phyloP scores from a whole-genome alignment of 768 basidiomycete genomes.

The Atractiella rhizophila region DNA sequence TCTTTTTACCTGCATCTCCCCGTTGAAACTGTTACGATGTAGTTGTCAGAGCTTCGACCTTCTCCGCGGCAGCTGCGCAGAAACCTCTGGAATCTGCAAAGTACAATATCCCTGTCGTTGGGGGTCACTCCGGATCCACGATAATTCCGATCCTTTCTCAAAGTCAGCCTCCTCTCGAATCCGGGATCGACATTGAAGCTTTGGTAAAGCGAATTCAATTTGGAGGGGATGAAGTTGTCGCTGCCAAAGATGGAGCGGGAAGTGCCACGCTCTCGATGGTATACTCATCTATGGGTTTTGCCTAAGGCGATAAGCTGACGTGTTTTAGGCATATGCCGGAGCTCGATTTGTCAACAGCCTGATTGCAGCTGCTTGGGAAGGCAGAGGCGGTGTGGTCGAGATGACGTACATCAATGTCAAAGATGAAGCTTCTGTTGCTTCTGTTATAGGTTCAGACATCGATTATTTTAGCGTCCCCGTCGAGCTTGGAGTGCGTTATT shows the following conservation, averaged over 20 bases:
- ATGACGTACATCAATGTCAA: conserved; percentile 32
- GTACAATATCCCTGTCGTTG: conserved; percentile 65
- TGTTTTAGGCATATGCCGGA: conserved; percentile 28
- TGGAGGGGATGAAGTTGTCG: conserved; percentile 92
- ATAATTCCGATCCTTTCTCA: conserved; percentile 87
- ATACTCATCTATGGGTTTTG: conserved; percentile 25
- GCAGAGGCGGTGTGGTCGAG: conserved; percentile 50
- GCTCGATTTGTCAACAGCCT: conserved; percentile 66
- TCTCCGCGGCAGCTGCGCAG: conserved; percentile 54
- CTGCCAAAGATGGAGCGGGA: conserved; percentile 82
- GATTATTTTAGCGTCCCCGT: conserved; percentile 75
- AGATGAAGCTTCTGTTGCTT: conserved; percentile 47
- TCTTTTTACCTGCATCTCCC: not conserved
- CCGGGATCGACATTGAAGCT: conserved; percentile 25
- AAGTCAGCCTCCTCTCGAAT: conserved; percentile 49
- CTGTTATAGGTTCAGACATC: conserved; percentile 47
- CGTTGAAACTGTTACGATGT: not conserved
- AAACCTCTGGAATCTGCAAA: conserved; percentile 37
- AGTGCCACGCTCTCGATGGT: conserved; percentile 83
- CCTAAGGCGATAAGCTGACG: not conserved
- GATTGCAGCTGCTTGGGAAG: conserved; percentile 59
- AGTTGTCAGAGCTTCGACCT: conserved; percentile 74
- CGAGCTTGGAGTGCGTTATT: conserved; percentile 47
- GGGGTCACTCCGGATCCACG: conserved; percentile 80
- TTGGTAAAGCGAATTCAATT: conserved; percentile 61